Conservation (phyloP, 1,284 basidiomycete species). For the Pseudozyma thailandica region DNA sequence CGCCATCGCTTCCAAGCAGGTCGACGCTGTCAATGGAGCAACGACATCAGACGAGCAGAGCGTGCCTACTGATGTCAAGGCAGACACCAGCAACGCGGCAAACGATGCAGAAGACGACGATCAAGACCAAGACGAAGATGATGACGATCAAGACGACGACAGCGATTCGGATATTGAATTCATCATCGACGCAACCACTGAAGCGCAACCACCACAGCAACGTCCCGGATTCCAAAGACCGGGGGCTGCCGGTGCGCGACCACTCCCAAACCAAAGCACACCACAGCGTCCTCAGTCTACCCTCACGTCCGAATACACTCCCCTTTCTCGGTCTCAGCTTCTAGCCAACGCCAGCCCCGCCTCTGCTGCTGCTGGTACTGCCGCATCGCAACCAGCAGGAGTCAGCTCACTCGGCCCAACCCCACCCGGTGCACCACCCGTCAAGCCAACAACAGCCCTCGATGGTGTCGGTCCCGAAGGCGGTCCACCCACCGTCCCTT, state of each 20-base stretch:
- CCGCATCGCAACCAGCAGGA: conserved; percentile 18
- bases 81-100: background rate
- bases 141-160: conserved; percentile 68
- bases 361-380: conserved; percentile 10
- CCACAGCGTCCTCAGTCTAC: conserved; percentile 70
- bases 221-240: conserved; percentile 41
- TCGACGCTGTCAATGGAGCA: conserved; percentile 8
- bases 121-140: conserved; percentile 69
- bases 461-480: conserved; percentile 41
- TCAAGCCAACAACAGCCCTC: conserved; percentile 5
- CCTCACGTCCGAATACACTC: conserved; percentile 89
- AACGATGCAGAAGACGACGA: background rate
- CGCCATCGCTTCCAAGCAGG: conserved; percentile 7
- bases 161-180: conserved; percentile 70
- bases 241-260: conserved; percentile 19
- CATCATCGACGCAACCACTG: conserved; percentile 65
- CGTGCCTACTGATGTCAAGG: background rate
- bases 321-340: conserved; percentile 76
- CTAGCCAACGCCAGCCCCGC: conserved; percentile 42
- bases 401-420: background rate
- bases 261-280: conserved; percentile 27
- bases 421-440: conserved; percentile 17
- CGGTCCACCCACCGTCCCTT: conserved; percentile 60
- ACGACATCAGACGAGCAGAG: background rate
- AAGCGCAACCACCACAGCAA: conserved; percentile 47